Conservation (phyloP, 2,329 filamentous ascomycete species). For the Berkeleyomyces rouxiae region DNA sequence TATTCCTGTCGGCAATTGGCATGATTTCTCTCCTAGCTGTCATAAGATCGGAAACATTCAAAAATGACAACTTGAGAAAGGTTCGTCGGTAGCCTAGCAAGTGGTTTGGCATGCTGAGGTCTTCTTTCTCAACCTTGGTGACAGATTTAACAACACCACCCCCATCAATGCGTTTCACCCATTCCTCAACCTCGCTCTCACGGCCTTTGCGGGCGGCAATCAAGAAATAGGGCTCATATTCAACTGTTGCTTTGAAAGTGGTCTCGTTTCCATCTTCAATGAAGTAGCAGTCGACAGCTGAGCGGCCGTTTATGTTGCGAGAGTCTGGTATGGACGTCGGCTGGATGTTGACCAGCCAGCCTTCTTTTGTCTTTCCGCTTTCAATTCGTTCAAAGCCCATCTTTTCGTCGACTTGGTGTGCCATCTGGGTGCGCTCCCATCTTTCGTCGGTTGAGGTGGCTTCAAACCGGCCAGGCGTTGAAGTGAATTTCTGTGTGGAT, state of each 20-base stretch:
- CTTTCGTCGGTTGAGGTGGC: slow-evolving; percentile 85
- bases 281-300: slow-evolving; percentile 94
- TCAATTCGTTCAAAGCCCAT: slow-evolving; percentile 93
- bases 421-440: slow-evolving; percentile 67
- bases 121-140: slow-evolving; percentile 72
- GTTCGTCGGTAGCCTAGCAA: slow-evolving; percentile 77
- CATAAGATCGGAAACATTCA: slow-evolving; percentile 73
- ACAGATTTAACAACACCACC: slow-evolving; percentile 72
- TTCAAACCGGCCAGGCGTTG: slow-evolving; percentile 55
- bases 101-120: slow-evolving; percentile 89
- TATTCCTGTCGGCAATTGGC: slow-evolving; percentile 91
- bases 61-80: slow-evolving; percentile 73
- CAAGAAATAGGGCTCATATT: slow-evolving; percentile 94
- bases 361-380: slow-evolving; percentile 60
- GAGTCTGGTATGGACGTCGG: slow-evolving; percentile 77
- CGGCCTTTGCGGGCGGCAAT: slow-evolving; percentile 75
- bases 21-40: slow-evolving; percentile 69
- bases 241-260: slow-evolving; percentile 89
- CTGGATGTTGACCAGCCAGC: slow-evolving; percentile 94
- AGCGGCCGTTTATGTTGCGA: slow-evolving; percentile 64
- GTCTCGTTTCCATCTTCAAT: slow-evolving; percentile 55
- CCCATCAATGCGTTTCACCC: slow-evolving; percentile 59
- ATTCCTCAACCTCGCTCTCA: slow-evolving; percentile 92
- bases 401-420: slow-evolving; percentile 78
- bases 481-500: slow-evolving; percentile 61